Base-by-base conservation (phyloP, 257 asterid species). In the Scutellaria minor region DNA sequence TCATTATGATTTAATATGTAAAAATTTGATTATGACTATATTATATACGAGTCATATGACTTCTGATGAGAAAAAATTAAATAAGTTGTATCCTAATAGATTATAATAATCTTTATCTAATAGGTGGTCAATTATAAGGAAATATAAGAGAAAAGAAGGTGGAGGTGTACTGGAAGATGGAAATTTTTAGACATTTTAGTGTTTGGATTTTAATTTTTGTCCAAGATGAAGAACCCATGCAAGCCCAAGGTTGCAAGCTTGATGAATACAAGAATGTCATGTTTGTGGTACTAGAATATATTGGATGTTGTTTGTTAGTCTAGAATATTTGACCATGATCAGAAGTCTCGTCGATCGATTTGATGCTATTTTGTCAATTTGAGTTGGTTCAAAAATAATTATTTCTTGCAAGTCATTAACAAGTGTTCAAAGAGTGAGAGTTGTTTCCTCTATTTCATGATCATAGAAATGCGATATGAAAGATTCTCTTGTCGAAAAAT, bases 101-200 rank as follows among this genome's bases (percentile, higher is more conserved):
- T 55, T 55, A 55, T 55, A 13, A 55, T 55, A 9, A 8, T 20
- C 14, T 22, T 0, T 55, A 55, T 22, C 37, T 55, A 8, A 55
- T 20, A 24, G 41, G 60, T 13, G 62, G 40, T 55, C 24, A 18
- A 55, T 55, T 9, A 55, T 55, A 55, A 2, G 40, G 62, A 22
- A 55, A 54, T 39, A 54, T 12, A 18, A 20, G 8, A 37, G 11
- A 20, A 54, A 52, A 8, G 7, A 52, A 20, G 39, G 9, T 18
- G 39, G 60, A 15, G 39, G 60, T 54, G 60, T 54, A 18, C n/a
- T 22, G 37, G 59, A 54, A 22, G 62, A 55, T 55, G 13, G 62
- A 1, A 55, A 14, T 5, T 24, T 55, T 9, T 22, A 6, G 24
- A 7, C 7, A 18, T 52, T 6, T 52, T 15, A 7, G n/a, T 22